These are phyloP conservation scores for Craspedostauros australis DNA, from an alignment of 108 stramenopile species.

Conservation along the genomic window DNA sequence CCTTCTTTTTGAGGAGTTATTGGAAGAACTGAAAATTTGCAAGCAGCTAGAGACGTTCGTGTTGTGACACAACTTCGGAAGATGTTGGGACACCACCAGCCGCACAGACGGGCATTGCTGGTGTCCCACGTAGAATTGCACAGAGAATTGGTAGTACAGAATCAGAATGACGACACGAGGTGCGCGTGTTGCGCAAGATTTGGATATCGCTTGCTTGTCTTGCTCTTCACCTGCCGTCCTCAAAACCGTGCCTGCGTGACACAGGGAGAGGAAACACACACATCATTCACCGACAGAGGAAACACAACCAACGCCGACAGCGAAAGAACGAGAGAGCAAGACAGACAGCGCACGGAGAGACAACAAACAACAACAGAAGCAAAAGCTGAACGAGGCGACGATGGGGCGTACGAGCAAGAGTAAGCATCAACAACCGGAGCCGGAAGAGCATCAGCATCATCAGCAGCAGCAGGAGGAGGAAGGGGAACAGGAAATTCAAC, in stretches of 20 bases:
- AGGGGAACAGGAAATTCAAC: too few species aligned
- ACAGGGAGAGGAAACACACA: constrained; percentile 1
- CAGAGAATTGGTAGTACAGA: too few species aligned
- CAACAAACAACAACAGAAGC: constrained; percentile 1
- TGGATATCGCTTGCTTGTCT: too few species aligned
- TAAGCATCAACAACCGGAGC: constrained; percentile 9
- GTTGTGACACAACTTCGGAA: too few species aligned
- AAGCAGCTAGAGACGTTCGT: too few species aligned
- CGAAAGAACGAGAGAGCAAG: background rate
- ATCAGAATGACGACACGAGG: too few species aligned
- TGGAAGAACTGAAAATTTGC: too few species aligned
- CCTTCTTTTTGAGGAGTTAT: too few species aligned
- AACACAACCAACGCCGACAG: background rate
- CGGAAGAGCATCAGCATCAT: constrained; percentile 10
- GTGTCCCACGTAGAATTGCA: constrained; percentile 3
- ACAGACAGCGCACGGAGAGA: constrained; percentile 5
- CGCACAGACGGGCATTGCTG: background rate
- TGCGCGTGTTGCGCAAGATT: too few species aligned
- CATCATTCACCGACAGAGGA: background rate
- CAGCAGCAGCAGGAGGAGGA: constrained; percentile 14
- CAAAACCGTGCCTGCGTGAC: background rate
- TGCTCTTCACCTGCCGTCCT: too few species aligned
- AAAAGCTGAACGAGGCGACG: constrained; percentile 5
- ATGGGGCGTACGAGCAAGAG: constrained; percentile 10
- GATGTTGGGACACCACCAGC: background rate